Evolutionary conservation across 495 filamentous ascomycete species (phyloP).

Genomic region (Terfezia boudieri): DNA sequence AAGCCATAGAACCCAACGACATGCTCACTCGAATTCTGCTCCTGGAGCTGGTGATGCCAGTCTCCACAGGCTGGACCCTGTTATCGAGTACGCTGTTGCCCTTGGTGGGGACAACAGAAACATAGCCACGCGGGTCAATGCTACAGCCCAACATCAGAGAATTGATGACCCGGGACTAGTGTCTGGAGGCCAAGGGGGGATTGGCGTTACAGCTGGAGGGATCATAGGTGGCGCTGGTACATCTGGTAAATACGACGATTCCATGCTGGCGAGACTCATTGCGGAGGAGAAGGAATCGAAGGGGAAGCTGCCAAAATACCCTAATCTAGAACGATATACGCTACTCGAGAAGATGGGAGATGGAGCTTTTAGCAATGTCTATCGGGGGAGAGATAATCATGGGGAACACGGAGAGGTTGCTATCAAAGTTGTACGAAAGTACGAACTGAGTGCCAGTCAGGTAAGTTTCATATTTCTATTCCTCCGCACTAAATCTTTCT

Average conservation of each 20-base stretch:
- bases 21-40: conserved; percentile 31
- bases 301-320: conserved; percentile 74
- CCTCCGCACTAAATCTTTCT: conserved; percentile 14
- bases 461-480: conserved; percentile 35
- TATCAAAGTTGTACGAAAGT: conserved; percentile 97
- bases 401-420: conserved; percentile 60
- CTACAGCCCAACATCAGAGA: conserved; percentile 25
- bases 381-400: conserved; percentile 50
- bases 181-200: conserved; percentile 9
- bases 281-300: conserved; percentile 72
- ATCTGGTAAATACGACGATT: conserved; percentile 35
- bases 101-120: conserved; percentile 34
- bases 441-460: conserved; percentile 95
- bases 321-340: conserved; percentile 75
- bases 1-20: conserved; percentile 29
- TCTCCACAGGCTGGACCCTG: conserved; percentile 15
- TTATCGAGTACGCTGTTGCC: conserved; percentile 28
- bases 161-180: conserved; percentile 18
- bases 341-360: conserved; percentile 96
- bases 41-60: conserved; percentile 24
- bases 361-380: conserved; percentile 97
- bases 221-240: conserved; percentile 6
- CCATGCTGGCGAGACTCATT: conserved; percentile 60
- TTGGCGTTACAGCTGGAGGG: conserved; percentile 6
- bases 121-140: conserved; percentile 39